phyloP scores from a whole-genome alignment of 805 yeast genomes.

The Debaryomyces maramus region DNA sequence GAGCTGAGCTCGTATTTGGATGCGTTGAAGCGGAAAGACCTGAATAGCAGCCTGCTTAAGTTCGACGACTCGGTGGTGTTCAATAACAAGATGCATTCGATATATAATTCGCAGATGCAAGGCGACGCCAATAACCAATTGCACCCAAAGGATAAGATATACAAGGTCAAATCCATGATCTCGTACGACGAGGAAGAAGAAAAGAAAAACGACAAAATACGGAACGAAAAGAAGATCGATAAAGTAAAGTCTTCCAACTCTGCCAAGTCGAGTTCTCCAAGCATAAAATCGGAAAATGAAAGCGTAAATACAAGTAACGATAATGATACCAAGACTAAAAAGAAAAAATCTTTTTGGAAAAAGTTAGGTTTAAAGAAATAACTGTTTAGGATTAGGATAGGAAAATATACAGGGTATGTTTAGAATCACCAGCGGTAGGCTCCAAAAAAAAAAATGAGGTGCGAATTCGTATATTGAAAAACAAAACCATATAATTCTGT shows the following conservation, averaged over 20 bases:
- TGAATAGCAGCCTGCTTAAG: neutral
- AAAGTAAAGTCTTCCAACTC: conserved; percentile 4
- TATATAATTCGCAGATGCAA: conserved; percentile 26
- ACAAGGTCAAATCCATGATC: conserved; percentile 43
- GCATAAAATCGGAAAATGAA: neutral
- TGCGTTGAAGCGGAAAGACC: conserved; percentile 10
- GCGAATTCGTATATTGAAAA: no score
- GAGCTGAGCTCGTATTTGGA: conserved; percentile 27
- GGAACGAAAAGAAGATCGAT: conserved; percentile 8
- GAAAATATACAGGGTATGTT: no score
- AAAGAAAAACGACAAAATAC: conserved; percentile 11
- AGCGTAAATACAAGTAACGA: neutral
- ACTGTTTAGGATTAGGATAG: neutral
- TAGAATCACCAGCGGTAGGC: no score
- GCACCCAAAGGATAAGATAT: conserved; percentile 17
- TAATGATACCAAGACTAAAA: conserved; percentile 7
- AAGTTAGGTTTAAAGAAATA: conserved; percentile 22
- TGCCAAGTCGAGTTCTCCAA: conserved; percentile 6
- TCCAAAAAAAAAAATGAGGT: no score
- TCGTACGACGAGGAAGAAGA: conserved; percentile 36
- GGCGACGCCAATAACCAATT: conserved; percentile 5
- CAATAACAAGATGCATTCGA: conserved; percentile 35
- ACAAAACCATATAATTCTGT: no score
- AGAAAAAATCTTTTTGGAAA: conserved; percentile 22
- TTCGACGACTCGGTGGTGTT: conserved; percentile 2